phyloP scores from a whole-genome alignment of 139 green algal species.

The Pleodorina starrii region DNA sequence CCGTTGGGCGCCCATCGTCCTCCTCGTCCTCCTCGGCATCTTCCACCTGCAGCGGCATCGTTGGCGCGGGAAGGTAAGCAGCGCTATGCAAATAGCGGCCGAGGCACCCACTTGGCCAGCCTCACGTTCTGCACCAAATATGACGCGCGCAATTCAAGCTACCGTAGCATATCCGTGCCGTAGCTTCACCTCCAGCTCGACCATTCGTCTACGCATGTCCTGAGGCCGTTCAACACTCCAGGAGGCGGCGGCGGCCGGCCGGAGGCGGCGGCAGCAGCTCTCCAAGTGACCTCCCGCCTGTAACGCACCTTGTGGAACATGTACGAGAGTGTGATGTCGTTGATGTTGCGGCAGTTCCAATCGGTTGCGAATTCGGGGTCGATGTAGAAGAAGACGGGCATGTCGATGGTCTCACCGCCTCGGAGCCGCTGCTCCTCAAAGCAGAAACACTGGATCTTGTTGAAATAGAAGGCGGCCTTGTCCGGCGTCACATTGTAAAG shows the following conservation, averaged over 20 bases:
- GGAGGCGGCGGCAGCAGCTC: too few relatives aligned
- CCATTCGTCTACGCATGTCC: too few relatives aligned
- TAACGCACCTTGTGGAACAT: constrained; percentile 69
- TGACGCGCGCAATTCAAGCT: too few relatives aligned
- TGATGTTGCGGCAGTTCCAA: constrained; percentile 86
- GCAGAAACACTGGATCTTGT: constrained; percentile 98
- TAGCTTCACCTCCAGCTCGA: too few relatives aligned
- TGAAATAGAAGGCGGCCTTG: constrained; percentile 95
- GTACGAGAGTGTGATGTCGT: constrained; percentile 96
- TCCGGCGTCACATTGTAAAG: constrained; percentile 98
- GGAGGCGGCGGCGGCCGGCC: too few relatives aligned
- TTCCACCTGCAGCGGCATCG: constrained; percentile 2
- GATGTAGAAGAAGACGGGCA: constrained; percentile 99
- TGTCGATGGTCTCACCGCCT: constrained; percentile 91
- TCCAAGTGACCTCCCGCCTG: too few relatives aligned
- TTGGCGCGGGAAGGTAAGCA: too few relatives aligned
- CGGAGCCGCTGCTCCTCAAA: constrained; percentile 96
- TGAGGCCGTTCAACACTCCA: too few relatives aligned
- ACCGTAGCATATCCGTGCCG: too few relatives aligned
- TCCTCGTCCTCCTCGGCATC: constrained; percentile 49
- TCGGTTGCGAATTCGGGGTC: constrained; percentile 96
- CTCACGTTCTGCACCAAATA: too few relatives aligned
- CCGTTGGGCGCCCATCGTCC: constrained; percentile 17
- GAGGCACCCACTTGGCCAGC: too few relatives aligned
- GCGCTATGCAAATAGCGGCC: too few relatives aligned